phyloP scores from a whole-genome alignment of 257 asterid species.

The Dorcoceras hygrometricum region DNA sequence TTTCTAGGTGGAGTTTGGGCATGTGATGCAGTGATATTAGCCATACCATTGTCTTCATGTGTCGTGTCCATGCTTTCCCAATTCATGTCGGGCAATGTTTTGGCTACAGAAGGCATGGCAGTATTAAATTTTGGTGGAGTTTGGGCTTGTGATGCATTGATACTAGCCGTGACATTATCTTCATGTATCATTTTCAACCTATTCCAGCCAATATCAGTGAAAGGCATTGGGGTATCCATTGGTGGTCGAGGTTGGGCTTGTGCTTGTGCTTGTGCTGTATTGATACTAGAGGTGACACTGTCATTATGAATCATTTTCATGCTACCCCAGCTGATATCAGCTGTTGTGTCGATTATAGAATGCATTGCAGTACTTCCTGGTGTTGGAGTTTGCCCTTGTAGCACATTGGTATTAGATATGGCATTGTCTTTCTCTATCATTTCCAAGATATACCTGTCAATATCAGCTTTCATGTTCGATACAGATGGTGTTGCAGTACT shows the following conservation, averaged over 20 bases:
- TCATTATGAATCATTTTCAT: not conserved
- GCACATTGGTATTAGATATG: not conserved
- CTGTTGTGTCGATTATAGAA: not conserved
- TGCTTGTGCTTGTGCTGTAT: not conserved
- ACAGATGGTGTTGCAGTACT: slow-evolving; percentile 36
- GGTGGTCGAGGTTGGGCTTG: not conserved
- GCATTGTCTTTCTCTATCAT: too few relatives aligned
- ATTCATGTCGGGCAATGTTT: slow-evolving; percentile 30
- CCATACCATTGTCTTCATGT: slow-evolving; percentile 34
- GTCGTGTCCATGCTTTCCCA: slow-evolving; percentile 53
- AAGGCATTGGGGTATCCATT: not conserved
- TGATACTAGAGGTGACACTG: not conserved
- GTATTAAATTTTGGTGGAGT: not conserved
- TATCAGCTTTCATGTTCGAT: slow-evolving; percentile 28
- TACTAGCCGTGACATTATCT: not conserved
- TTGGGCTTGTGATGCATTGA: not conserved
- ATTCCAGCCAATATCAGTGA: not conserved
- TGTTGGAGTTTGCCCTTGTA: not conserved
- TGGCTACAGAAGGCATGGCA: not conserved
- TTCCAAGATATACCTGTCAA: not conserved
- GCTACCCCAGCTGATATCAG: not conserved
- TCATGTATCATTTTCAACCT: not conserved
- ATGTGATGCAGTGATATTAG: slow-evolving; percentile 38
- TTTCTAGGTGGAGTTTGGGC: slow-evolving; percentile 46
- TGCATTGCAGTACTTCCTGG: not conserved